These are phyloP conservation scores for Cryptococcus hybrid DNA, from an alignment of 1,284 basidiomycete genomes.

Conservation along the genomic window DNA sequence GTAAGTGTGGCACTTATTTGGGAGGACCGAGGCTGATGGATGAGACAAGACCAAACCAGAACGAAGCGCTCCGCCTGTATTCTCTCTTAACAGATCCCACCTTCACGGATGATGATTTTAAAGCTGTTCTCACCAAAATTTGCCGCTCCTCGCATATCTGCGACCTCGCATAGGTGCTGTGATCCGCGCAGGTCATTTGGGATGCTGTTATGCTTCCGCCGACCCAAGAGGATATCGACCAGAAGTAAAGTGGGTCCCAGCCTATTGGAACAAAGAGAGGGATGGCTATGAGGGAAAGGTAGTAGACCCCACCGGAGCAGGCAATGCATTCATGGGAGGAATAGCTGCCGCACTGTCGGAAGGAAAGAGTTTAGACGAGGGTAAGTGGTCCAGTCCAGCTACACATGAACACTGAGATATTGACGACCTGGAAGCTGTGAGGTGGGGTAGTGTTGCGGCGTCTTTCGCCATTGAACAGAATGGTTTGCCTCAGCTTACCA, in stretches of 20 bases:
- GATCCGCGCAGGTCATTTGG: constrained; percentile 29
- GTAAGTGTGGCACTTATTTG: constrained; percentile 4
- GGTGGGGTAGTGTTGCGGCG: constrained; percentile 44
- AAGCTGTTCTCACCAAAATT: background rate
- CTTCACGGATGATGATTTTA: constrained; percentile 5
- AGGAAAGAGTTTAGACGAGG: constrained; percentile 29
- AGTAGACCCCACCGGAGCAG: constrained; percentile 46
- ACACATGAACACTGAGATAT: background rate
- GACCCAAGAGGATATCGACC: constrained; percentile 1
- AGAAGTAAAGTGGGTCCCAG: constrained; percentile 29
- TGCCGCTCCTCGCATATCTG: constrained; percentile 14
- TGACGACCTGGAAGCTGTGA: constrained; percentile 23
- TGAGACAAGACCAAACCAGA: constrained; percentile 41
- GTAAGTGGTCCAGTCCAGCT: constrained; percentile 18
- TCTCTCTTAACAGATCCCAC: constrained; percentile 7
- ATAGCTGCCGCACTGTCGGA: constrained; percentile 36
- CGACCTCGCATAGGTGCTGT: constrained; percentile 24
- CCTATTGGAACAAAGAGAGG: constrained; percentile 24
- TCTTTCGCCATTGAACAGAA: constrained; percentile 45
- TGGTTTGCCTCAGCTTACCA: constrained; percentile 31
- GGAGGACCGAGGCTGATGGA: background rate
- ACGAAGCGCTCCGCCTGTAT: constrained; percentile 38
- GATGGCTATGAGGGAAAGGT: constrained; percentile 19
- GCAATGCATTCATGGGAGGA: constrained; percentile 48
- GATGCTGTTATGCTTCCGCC: constrained; percentile 25